Evolutionary conservation across 2,329 filamentous ascomycete genomes (phyloP).

Genomic region (Decorospora gaudefroyi): DNA sequence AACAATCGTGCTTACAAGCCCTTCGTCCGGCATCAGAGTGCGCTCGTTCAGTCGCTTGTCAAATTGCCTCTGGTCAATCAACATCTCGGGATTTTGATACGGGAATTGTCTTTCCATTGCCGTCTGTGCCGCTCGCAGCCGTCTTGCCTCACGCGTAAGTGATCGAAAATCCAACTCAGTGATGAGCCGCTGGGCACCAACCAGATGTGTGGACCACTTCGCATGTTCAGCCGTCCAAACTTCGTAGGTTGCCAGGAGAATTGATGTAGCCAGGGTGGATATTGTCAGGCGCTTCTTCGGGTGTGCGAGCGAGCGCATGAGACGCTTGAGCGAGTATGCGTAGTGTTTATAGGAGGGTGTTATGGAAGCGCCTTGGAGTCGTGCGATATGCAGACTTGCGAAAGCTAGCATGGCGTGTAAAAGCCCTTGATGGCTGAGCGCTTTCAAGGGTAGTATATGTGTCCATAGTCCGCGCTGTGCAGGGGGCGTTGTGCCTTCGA

Average conservation of each 20-base stretch:
- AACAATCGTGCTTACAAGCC: slow-evolving; percentile 62
- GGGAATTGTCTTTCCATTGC: slow-evolving; percentile 47
- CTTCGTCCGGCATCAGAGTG: slow-evolving; percentile 49
- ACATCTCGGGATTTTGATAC: slow-evolving; percentile 38
- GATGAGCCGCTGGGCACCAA: slow-evolving; percentile 80
- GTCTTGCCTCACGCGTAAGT: slow-evolving; percentile 72
- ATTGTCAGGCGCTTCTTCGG: slow-evolving; percentile 72
- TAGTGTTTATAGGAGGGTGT: slow-evolving; percentile 91
- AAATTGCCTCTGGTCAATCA: slow-evolving; percentile 38
- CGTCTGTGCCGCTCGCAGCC: slow-evolving; percentile 60
- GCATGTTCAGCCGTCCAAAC: slow-evolving; percentile 92
- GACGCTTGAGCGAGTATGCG: slow-evolving; percentile 76
- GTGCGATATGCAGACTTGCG: slow-evolving; percentile 84
- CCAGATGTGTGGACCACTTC: slow-evolving; percentile 93
- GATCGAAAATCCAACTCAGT: slow-evolving; percentile 77
- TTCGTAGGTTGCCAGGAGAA: slow-evolving; percentile 89
- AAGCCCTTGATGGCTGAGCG: slow-evolving; percentile 81
- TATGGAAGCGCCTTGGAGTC: slow-evolving; percentile 71
- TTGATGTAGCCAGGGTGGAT: slow-evolving; percentile 82
- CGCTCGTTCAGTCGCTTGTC: slow-evolving; percentile 54
- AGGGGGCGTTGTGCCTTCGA: slow-evolving; percentile 53
- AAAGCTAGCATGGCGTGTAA: slow-evolving; percentile 90
- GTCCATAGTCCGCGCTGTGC: slow-evolving; percentile 59
- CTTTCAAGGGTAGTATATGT: slow-evolving; percentile 77
- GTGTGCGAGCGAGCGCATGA: slow-evolving; percentile 75